Base-by-base conservation (phyloP, 2,329 filamentous ascomycete genomes). In the Hypoxylon rubiginosum region DNA sequence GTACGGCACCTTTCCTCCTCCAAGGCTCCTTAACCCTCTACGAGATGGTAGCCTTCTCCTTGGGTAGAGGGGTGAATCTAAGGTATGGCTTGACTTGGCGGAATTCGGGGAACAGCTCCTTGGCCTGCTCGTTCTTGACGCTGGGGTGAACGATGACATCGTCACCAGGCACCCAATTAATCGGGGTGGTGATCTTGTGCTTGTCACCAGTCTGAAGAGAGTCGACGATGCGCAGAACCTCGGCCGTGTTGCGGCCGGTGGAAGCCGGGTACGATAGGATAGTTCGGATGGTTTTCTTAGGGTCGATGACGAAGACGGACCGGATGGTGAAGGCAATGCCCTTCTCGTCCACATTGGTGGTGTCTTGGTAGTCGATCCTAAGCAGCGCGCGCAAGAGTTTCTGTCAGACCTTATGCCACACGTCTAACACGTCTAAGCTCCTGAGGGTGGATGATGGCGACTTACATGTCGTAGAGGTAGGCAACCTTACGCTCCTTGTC, bases 231-330 rank as follows among this genome's bases (percentile, higher is more conserved):
- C 91, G 90, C 73, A 94, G 88, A 56, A 94, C 90, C 85, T 94
- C 92, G 72, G 88, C 86, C 68, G 90, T 90, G 86, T 94, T 94
- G 78, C 92, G 90, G 81, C 94, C 94, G 49, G 93, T 97, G 64
- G 91, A 94, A 67, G 94, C 94, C 46, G 94, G 94, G 86, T 97
- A 97, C 78, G 92, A 90, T 84, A 97, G 91, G 79, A 93, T 97
- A 79, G 94, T 89, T 75, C 94, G 91, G 82, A 97, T 96, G 81
- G 91, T 95, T 90, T 97, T 97, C 81, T 88, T 89, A 70, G 94
- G 94, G 84, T 97, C 94, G 80, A 97, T 96, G 83, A 97, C 86
- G 86, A 97, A 97, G 78, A 97, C 94, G 74, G 92, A 93, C 76
- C 94, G 93, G 83, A 97, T 97, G 74, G 94, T 97, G 83, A 97